phyloP scores from a whole-genome alignment of 2,329 filamentous ascomycete genomes.

The Epichloe brachyelytri region DNA sequence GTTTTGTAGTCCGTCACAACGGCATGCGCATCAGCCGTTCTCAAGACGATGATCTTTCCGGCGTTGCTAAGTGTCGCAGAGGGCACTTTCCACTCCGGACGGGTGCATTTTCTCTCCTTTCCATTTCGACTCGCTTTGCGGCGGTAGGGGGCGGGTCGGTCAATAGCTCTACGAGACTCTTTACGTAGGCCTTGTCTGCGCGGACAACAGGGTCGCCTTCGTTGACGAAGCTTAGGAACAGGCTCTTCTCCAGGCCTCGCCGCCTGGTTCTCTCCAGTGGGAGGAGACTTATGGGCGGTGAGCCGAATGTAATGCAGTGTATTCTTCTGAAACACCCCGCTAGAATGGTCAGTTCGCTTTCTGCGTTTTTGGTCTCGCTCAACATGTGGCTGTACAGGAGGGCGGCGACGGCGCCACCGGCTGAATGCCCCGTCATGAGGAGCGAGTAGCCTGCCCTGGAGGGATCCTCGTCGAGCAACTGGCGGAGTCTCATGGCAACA shows the following conservation, averaged over 20 bases:
- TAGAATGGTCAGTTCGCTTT: constrained; percentile 57
- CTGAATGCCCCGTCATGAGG: constrained; percentile 50
- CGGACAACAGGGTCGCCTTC: constrained; percentile 73
- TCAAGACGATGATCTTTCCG: constrained; percentile 51
- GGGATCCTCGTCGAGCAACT: constrained; percentile 61
- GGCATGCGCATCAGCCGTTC: constrained; percentile 31
- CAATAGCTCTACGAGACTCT: constrained; percentile 59
- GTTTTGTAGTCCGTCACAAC: constrained; percentile 31
- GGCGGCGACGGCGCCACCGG: constrained; percentile 58
- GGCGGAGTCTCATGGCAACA: constrained; percentile 29
- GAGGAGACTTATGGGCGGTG: constrained; percentile 61
- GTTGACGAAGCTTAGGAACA: constrained; percentile 73
- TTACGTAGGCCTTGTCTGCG: constrained; percentile 65
- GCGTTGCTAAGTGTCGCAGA: no score
- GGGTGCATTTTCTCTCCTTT: no score
- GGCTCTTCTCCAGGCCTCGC: constrained; percentile 42
- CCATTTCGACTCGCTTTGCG: no score
- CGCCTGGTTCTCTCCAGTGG: constrained; percentile 49
- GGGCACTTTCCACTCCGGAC: no score
- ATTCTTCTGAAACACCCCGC: constrained; percentile 62
- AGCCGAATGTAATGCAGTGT: constrained; percentile 78
- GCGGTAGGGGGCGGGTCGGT: constrained; percentile 16
- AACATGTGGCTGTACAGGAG: constrained; percentile 69
- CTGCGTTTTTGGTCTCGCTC: constrained; percentile 35
- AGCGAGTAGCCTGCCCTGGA: constrained; percentile 52